These are phyloP conservation scores for Termitomyces heimii DNA, from an alignment of 768 basidiomycete species.

Conservation along the genomic window DNA sequence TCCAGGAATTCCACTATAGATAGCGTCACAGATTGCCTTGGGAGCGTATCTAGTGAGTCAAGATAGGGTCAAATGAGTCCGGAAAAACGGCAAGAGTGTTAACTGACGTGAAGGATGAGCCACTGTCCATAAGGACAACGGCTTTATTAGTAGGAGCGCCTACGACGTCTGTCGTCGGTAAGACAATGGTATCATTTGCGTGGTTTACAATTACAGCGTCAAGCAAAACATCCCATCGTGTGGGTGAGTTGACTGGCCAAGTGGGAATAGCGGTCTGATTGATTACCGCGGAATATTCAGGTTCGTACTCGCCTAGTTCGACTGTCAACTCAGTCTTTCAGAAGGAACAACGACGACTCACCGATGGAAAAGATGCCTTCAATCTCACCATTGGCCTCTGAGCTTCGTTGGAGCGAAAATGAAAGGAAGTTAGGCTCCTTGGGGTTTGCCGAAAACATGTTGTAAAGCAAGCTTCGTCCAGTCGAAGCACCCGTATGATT, in stretches of 20 bases:
- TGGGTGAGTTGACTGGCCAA: conserved; percentile 60
- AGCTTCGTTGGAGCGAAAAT: conserved; percentile 62
- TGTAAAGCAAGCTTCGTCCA: conserved; percentile 71
- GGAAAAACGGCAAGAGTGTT: background rate
- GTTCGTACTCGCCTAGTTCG: conserved; percentile 57
- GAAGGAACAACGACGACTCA: conserved; percentile 20
- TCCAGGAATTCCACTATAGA: conserved; percentile 63
- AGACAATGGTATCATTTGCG: conserved; percentile 42
- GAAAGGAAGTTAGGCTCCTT: conserved; percentile 76
- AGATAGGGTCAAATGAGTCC: conserved; percentile 1
- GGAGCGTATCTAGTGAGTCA: conserved; percentile 56
- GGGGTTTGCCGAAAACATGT: conserved; percentile 65
- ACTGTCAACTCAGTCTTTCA: background rate
- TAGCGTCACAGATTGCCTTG: conserved; percentile 54
- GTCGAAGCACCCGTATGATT: conserved; percentile 51
- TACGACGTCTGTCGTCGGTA: conserved; percentile 48
- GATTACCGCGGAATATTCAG: conserved; percentile 53
- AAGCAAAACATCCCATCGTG: conserved; percentile 71
- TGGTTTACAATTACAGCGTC: conserved; percentile 64
- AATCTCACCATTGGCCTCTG: conserved; percentile 45
- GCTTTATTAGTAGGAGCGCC: conserved; percentile 64
- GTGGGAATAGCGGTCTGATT: conserved; percentile 59
- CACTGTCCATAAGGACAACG: conserved; percentile 74
- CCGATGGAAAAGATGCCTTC: conserved; percentile 72
- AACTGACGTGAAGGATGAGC: conserved; percentile 73